Base-by-base conservation (phyloP, 768 basidiomycete genomes). In the Psilocybe azurescens region DNA sequence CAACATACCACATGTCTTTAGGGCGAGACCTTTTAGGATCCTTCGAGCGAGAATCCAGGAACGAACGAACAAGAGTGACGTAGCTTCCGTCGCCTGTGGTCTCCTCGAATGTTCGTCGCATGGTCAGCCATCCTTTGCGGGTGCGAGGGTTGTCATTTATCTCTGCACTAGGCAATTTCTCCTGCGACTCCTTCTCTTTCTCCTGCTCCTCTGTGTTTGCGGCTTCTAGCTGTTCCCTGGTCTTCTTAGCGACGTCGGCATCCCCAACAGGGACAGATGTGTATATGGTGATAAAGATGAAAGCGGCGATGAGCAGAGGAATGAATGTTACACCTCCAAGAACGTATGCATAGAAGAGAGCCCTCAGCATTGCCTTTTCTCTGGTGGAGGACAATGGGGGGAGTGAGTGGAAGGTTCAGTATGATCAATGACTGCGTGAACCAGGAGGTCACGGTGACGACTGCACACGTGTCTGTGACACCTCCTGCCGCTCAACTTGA, bases 1-100 rank as follows among this genome's bases (percentile, higher is more conserved):
- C 94, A 56, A 90, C 92, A 73, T 89, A 97, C 89, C 93, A 97
- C 85, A 85, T 89, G 73, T 97, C 96, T 77, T 94, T 94, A 14
- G 95, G 94, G 53, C 91, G 83, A 13, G 90, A 88, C 46, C 86
- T 82, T 70, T 90, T 91, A 7, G 94, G 91, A 75, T 95, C 93
- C 72, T 92, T 91, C 54, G 92, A 93, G 59, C 91, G 83, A 16
- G 92, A 80, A 68, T 94, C 93, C 61, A 94, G 78, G 71, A 93
- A 91, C 13, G 90, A 89, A 59, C 86, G 86, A 69, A 95, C 87
- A 63, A 93, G 77, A n/a, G 83, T 87, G 58, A 93, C 90, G 70
- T 95, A 94, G 48, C 89, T 85, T 9, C 84, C 83, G 65, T 93
- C 90, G 20, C 75, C 74, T 18, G 76, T 68, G 9, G 82, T 73